Conservation (phyloP, 371 early-diverging fungal species). For the Entomophthora muscae region DNA sequence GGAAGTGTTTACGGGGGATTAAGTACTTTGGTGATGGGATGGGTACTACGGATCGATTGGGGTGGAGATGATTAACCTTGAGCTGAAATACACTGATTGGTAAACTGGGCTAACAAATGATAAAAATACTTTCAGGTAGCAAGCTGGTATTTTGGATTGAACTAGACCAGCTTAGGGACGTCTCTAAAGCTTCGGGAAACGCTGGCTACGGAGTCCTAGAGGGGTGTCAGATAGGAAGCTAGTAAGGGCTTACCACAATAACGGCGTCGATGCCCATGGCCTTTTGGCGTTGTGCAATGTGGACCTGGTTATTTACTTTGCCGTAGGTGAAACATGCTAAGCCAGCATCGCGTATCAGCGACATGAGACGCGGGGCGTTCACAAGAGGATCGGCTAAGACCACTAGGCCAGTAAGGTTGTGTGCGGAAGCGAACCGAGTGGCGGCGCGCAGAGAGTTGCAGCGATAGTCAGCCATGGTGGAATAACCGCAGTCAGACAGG, state of each 20-base stretch:
- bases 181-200: background rate
- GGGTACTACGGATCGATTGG: too few species aligned
- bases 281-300: conserved; percentile 49
- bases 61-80: too few species aligned
- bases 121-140: too few species aligned
- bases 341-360: conserved; percentile 47
- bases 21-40: too few species aligned
- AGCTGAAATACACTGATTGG: too few species aligned
- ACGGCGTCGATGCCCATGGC: conserved; percentile 65
- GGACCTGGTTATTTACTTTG: conserved; percentile 52
- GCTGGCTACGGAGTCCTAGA: background rate
- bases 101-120: too few species aligned
- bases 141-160: too few species aligned
- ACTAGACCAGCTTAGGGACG: too few species aligned
- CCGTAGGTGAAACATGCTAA: conserved; percentile 80
- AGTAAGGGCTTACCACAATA: conserved; percentile 31
- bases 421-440: conserved; percentile 54
- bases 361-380: conserved; percentile 55
- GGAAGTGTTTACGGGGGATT: too few species aligned
- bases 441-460: conserved; percentile 72
- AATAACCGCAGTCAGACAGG: conserved; percentile 71
- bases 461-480: conserved; percentile 55
- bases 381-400: conserved; percentile 55
- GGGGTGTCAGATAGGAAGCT: background rate
- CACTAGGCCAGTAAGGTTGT: conserved; percentile 68